phyloP scores from a whole-genome alignment of 352 stramenopile species.

The Phytophthora foliorum region DNA sequence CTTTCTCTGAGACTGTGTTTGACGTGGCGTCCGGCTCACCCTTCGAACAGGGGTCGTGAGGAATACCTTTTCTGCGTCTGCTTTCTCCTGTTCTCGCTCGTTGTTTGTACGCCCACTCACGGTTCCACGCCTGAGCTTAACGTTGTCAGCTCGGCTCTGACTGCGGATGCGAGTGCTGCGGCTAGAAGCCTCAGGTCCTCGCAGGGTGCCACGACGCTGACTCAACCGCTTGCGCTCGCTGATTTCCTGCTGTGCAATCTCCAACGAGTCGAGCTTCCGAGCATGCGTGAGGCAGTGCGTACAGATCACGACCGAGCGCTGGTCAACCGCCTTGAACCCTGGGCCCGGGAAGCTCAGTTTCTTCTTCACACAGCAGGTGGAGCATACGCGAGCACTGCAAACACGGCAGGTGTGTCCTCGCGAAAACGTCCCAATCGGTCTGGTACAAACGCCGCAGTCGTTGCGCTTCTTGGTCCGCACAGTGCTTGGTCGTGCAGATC shows the following conservation, averaged over 20 bases:
- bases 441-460: slow-evolving; percentile 47
- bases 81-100: slow-evolving; percentile 11
- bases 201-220: slow-evolving; percentile 16
- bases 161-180: slow-evolving; percentile 21
- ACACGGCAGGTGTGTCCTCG: slow-evolving; percentile 40
- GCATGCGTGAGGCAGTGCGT: slow-evolving; percentile 47
- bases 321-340: slow-evolving; percentile 41
- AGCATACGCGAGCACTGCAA: slow-evolving; percentile 45
- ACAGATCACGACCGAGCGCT: slow-evolving; percentile 42
- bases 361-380: slow-evolving; percentile 47
- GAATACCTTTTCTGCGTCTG: slow-evolving; percentile 21
- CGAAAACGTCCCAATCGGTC: slow-evolving; percentile 41
- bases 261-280: slow-evolving; percentile 37
- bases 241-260: slow-evolving; percentile 44
- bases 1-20: slow-evolving; percentile 25
- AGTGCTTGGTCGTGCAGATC: slow-evolving; percentile 26
- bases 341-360: slow-evolving; percentile 47
- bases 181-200: slow-evolving; percentile 2
- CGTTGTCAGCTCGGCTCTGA: slow-evolving; percentile 19
- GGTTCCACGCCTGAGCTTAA: slow-evolving; percentile 18
- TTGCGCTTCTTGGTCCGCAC: slow-evolving; percentile 31
- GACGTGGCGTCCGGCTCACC: slow-evolving; percentile 8
- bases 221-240: slow-evolving; percentile 19
- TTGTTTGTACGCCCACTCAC: background rate
- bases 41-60: slow-evolving; percentile 15